Percentiles rank a stretch among this genome's conserved stretches.
Evolutionary conservation across 1,139 yeast genomes (phyloP).

Genomic region (Saccharomyces pastorianus): DNA sequence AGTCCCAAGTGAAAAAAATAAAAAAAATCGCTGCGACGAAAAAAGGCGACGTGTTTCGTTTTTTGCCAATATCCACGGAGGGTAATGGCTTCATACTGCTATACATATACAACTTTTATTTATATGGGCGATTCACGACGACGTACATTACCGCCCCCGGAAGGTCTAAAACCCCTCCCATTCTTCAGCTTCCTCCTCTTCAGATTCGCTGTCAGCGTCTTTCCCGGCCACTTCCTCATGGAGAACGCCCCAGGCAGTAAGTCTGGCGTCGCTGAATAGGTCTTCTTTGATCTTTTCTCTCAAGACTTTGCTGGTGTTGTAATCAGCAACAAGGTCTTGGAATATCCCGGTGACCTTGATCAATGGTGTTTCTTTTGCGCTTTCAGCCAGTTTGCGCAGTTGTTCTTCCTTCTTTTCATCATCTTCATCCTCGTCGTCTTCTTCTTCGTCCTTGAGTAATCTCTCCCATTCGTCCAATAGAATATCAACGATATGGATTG

Average conservation of each 20-base stretch:
- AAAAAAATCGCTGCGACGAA: not conserved
- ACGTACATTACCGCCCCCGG: not conserved
- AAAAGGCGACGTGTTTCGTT: not conserved
- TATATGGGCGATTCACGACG: not conserved
- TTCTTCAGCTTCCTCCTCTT: conserved; percentile 35
- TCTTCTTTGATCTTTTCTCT: conserved; percentile 60
- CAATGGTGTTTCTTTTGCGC: conserved; percentile 47
- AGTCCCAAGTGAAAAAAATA: not conserved
- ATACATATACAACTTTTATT: not conserved
- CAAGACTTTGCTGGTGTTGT: conserved; percentile 50
- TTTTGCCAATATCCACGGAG: not conserved
- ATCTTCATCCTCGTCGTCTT: conserved; percentile 35
- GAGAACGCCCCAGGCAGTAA: conserved; percentile 57
- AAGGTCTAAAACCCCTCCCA: conserved; percentile 43
- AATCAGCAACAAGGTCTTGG: conserved; percentile 40
- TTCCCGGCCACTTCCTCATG: conserved; percentile 20
- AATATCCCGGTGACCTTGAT: conserved; percentile 51
- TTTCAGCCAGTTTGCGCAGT: conserved; percentile 19
- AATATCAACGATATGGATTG: conserved; percentile 80
- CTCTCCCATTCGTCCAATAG: conserved; percentile 76
- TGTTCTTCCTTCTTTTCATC: conserved; percentile 32
- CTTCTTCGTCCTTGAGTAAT: conserved; percentile 44
- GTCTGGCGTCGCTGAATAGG: conserved; percentile 55
- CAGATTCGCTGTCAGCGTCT: conserved; percentile 24
- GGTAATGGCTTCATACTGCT: not conserved